Conservation (phyloP, 306 rosid species). For the Quercus dentata region DNA sequence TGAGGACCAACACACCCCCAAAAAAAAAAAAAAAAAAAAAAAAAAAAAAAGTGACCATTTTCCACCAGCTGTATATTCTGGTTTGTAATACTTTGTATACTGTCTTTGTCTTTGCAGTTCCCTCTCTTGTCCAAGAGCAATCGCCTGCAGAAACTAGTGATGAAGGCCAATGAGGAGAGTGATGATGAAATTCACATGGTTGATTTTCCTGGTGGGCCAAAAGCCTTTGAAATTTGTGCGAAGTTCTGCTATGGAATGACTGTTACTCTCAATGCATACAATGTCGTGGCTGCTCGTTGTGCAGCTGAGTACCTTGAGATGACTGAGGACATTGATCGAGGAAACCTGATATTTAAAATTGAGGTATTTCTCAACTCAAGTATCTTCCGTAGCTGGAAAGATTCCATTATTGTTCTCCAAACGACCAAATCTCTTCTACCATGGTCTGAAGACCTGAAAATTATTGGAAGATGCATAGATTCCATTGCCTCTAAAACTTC, state of each 20-base stretch:
- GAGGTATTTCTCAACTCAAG: conserved; percentile 95
- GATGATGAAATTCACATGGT: conserved; percentile 61
- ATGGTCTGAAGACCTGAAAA: conserved; percentile 90
- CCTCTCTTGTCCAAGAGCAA: conserved; percentile 93
- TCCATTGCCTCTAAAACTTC: conserved; percentile 93
- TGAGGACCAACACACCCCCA: too few species aligned
- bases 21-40: fast-evolving
- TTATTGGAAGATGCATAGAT: conserved; percentile 91
- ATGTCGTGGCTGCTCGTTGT: conserved; percentile 95
- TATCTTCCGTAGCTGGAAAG: conserved; percentile 95
- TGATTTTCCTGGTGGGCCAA: conserved; percentile 91
- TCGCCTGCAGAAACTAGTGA: conserved; percentile 54
- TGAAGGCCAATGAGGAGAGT: conserved; percentile 59
- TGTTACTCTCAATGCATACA: conserved; percentile 91
- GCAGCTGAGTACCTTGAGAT: conserved; percentile 93
- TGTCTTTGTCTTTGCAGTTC: conserved; percentile 49
- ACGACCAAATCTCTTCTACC: conserved; percentile 82
- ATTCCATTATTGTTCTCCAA: conserved; percentile 91
- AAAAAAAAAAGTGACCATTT: background rate
- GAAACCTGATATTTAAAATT: conserved; percentile 82
- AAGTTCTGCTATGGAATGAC: conserved; percentile 97
- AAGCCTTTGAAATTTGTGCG: conserved; percentile 90
- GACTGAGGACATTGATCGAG: conserved; percentile 81
- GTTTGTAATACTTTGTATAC: background rate
- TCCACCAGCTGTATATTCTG: background rate